Percentiles rank a stretch among this genome's conserved stretches.
Conservation (phyloP, 805 yeast species). For the Wickerhamia fluorescens region DNA sequence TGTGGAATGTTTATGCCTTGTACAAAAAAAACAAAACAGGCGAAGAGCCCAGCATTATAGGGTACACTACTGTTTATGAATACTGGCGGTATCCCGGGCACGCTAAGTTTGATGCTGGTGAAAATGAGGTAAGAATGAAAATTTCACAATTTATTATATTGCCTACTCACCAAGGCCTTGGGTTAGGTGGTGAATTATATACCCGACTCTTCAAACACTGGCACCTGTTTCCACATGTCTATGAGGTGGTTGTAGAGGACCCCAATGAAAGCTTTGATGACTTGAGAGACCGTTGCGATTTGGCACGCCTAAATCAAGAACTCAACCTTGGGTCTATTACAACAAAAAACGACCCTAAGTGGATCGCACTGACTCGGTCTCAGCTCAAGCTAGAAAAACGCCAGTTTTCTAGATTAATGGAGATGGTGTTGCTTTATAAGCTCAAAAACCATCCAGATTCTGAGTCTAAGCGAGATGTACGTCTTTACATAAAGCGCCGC, state of each 20-base stretch:
- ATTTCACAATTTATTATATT: constrained; percentile 82
- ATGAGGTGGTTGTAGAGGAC: constrained; percentile 85
- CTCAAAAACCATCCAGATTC: constrained; percentile 15
- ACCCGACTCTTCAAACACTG: constrained; percentile 47
- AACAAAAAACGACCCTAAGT: constrained; percentile 13
- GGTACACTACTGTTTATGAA: constrained; percentile 77
- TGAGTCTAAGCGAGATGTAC: constrained; percentile 30
- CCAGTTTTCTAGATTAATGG: constrained; percentile 71
- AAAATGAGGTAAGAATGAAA: constrained; percentile 48
- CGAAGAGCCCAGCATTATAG: constrained; percentile 46
- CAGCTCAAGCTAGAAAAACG: constrained; percentile 61
- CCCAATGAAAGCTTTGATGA: constrained; percentile 92
- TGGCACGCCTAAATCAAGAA: constrained; percentile 23
- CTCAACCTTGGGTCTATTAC: constrained; percentile 15
- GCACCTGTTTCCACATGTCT: constrained; percentile 43
- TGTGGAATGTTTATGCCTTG: constrained; percentile 74
- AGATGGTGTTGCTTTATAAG: constrained; percentile 57
- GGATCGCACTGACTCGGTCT: constrained; percentile 37
- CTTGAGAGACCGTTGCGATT: constrained; percentile 76
- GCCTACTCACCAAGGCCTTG: constrained; percentile 74
- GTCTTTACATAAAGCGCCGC: constrained; percentile 66
- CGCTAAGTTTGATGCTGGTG: constrained; percentile 40
- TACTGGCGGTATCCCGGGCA: constrained; percentile 70
- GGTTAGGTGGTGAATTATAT: constrained; percentile 69
- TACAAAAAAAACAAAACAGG: constrained; percentile 15